A percentile compares a stretch with the other conserved stretches of the same genome.
Evolutionary conservation across 352 stramenopile genomes (phyloP).

Genomic region (Albugo laibachii): DNA sequence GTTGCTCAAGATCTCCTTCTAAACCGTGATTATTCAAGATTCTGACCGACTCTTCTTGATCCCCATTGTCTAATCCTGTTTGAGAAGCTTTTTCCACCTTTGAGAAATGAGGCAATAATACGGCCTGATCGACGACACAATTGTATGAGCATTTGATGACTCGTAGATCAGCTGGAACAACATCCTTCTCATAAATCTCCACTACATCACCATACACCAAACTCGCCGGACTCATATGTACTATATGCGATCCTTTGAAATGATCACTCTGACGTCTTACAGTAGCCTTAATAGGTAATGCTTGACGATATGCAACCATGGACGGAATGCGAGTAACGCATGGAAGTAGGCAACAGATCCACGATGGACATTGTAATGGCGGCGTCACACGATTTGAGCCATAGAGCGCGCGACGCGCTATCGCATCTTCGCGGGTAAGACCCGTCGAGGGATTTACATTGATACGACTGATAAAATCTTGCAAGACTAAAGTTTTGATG

Average conservation of each 20-base stretch:
- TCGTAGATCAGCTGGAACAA: constrained; percentile 78
- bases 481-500: background rate
- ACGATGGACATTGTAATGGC: constrained; percentile 84
- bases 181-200: constrained; percentile 70
- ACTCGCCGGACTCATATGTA: constrained; percentile 81
- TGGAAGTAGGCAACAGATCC: constrained; percentile 86
- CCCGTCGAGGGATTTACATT: constrained; percentile 30
- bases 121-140: constrained; percentile 44
- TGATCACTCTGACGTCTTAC: constrained; percentile 31
- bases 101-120: too few relatives aligned
- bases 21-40: background rate
- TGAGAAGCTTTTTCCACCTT: too few relatives aligned
- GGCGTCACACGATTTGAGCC: constrained; percentile 80
- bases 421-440: constrained; percentile 52
- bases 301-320: constrained; percentile 79
- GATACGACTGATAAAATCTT: constrained; percentile 39
- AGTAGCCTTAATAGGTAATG: constrained; percentile 78
- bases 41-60: background rate
- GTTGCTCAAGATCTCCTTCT: too few relatives aligned
- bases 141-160: constrained; percentile 60
- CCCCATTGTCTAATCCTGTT: constrained; percentile 5
- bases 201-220: constrained; percentile 87
- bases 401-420: constrained; percentile 37
- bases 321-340: constrained; percentile 81
- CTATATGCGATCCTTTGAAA: constrained; percentile 22